phyloP scores from a whole-genome alignment of 2,329 filamentous ascomycete species.

The Aspergillus cejpii region DNA sequence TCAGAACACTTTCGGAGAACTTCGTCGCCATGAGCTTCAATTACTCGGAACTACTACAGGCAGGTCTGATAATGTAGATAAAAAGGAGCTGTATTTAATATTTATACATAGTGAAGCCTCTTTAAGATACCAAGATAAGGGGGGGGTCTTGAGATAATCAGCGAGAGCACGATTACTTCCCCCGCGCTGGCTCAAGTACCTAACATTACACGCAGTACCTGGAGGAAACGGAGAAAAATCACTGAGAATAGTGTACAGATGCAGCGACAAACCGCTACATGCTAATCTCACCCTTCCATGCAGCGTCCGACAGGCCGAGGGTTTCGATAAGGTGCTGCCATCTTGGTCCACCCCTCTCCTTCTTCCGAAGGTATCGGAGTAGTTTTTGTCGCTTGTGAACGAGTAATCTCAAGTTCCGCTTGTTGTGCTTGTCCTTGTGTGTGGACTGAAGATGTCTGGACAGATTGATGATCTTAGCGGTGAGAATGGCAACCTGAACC shows the following conservation, averaged over 20 bases:
- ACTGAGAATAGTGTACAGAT: slow-evolving; percentile 14
- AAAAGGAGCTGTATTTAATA: neutral
- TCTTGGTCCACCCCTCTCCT: slow-evolving; percentile 83
- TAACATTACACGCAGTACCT: slow-evolving; percentile 18
- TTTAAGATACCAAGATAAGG: neutral
- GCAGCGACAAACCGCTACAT: slow-evolving; percentile 44
- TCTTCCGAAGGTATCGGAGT: slow-evolving; percentile 75
- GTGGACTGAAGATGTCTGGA: slow-evolving; percentile 63
- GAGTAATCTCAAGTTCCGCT: slow-evolving; percentile 76
- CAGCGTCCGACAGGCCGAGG: slow-evolving; percentile 77
- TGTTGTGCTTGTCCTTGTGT: slow-evolving; percentile 89
- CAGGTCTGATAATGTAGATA: too few species aligned
- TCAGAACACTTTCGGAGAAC: slow-evolving; percentile 8
- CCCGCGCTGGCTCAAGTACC: slow-evolving; percentile 1
- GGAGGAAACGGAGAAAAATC: slow-evolving; percentile 4
- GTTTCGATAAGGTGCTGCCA: slow-evolving; percentile 82
- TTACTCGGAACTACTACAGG: too few species aligned
- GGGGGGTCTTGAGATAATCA: neutral
- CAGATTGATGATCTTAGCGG: slow-evolving; percentile 81
- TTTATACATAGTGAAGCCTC: neutral
- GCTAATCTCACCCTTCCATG: slow-evolving; percentile 84
- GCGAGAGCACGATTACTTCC: neutral
- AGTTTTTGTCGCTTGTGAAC: slow-evolving; percentile 87
- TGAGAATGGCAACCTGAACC: slow-evolving; percentile 95
- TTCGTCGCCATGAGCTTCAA: slow-evolving; percentile 1